Base-by-base conservation (phyloP, 139 green algal species). In the Choricystis sp. region DNA sequence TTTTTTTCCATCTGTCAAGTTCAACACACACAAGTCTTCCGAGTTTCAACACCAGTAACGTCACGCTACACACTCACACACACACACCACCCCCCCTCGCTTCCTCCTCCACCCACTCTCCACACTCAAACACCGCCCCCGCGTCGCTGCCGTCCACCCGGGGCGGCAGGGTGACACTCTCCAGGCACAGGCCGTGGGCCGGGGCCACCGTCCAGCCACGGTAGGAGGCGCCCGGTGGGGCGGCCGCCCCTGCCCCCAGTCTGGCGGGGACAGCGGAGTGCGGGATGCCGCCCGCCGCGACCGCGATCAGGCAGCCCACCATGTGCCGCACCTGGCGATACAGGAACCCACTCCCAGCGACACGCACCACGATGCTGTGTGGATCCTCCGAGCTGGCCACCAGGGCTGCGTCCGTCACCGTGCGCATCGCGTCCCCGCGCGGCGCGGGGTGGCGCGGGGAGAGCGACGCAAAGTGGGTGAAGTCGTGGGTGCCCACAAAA, bases 291-390 rank as follows among this genome's bases (percentile, higher is more conserved):
- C 72, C 74, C 14, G 67, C 20, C 5, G 73, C 78, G 19, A 85
- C 69, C 20, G 74, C 69, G 52, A 87, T 48, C 57, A 86, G 69
- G 25, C 70, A 73, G 24, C 82, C 79, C 0, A 77, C 72, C 81
- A 94, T 91, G 74, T 94, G 87, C 3, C 85, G 78, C 25, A 91
- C 84, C 68, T 86, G 79, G 66, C 80, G 81, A 72, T 90, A 94
- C 26, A 94, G 74, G 60, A 94, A 94, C 1, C 85, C 85, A 21
- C 29, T 74, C 23, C 85, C 85, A 29, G 40, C 16, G 16, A 52
- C 9, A 52, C 81, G 60, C 25, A 93, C 75, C 70, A 86, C 77
- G 29, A 81, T 49, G 29, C 60, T 62, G 56, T 48, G 20, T 64
- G 31, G 22, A 94, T 68, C 9, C 30, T 74, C 57, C 85, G 81